phyloP scores from a whole-genome alignment of 306 rosid genomes.

The Heteromeles arbutifolia region DNA sequence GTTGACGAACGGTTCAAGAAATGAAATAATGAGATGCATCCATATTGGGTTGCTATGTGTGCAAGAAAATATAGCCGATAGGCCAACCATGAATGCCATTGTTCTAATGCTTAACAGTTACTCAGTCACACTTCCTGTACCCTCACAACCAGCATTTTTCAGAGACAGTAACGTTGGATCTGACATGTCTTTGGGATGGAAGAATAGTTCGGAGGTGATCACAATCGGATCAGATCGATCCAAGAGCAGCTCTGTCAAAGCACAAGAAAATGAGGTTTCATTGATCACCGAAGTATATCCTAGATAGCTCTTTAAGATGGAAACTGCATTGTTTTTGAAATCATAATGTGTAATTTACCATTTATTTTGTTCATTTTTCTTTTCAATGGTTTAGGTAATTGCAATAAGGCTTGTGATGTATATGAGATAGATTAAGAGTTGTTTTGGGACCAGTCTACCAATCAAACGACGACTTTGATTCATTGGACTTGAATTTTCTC shows the following conservation, averaged over 20 bases:
- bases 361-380: background rate
- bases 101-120: slow-evolving; percentile 18
- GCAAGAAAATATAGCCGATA: slow-evolving; percentile 21
- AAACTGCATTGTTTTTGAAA: background rate
- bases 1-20: background rate
- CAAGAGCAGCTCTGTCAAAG: background rate
- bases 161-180: background rate
- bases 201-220: background rate
- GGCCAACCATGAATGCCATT: slow-evolving; percentile 22
- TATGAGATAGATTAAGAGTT: too few relatives aligned
- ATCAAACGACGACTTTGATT: too few relatives aligned
- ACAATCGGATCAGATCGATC: background rate
- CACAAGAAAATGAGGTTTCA: background rate
- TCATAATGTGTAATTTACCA: background rate
- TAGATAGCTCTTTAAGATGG: background rate
- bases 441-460: too few relatives aligned
- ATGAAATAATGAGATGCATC: slow-evolving; percentile 26
- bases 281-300: background rate
- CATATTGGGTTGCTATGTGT: slow-evolving; percentile 33
- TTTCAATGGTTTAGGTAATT: background rate
- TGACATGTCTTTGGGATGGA: background rate
- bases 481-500: too few relatives aligned
- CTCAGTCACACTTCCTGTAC: background rate
- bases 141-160: slow-evolving; percentile 2
- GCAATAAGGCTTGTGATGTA: too few relatives aligned